Percentiles rank a stretch among this genome's conserved stretches.
Conservation (phyloP, 805 yeast species). For the Metschnikowia dekortorum region DNA sequence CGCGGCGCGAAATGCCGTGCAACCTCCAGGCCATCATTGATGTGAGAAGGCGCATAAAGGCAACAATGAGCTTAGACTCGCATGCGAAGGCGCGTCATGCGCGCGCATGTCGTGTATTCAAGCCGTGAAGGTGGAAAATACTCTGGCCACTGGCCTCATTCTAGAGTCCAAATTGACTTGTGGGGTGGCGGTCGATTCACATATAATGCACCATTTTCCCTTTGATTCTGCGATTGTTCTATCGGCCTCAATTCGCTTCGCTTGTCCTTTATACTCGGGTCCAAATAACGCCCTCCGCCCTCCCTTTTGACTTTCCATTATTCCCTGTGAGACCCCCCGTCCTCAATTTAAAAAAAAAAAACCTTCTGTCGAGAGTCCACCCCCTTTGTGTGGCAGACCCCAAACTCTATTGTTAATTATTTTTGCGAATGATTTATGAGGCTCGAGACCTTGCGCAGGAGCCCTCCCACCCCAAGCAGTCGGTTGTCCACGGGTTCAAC, state of each 20-base stretch:
- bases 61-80: conserved; percentile 6
- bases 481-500: background rate
- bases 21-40: background rate
- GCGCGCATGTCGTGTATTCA: conserved; percentile 3
- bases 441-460: conserved; percentile 1
- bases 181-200: background rate
- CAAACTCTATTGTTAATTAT: background rate
- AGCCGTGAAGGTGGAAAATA: conserved; percentile 4
- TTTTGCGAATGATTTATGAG: conserved; percentile 8
- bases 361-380: background rate
- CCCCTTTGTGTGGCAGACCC: background rate
- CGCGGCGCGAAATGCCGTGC: conserved; percentile 1
- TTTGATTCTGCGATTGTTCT: conserved; percentile 2
- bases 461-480: background rate
- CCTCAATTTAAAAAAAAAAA: background rate
- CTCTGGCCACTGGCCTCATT: conserved; percentile 3
- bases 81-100: conserved; percentile 4
- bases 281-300: background rate
- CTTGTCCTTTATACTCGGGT: conserved; percentile 1
- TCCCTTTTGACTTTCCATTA: background rate
- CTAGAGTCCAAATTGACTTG: background rate
- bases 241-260: background rate
- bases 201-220: conserved; percentile 2
- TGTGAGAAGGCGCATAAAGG: background rate
- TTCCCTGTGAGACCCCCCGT: background rate